phyloP scores from a whole-genome alignment of 1,284 basidiomycete genomes.

The Microbotryum saponariae region DNA sequence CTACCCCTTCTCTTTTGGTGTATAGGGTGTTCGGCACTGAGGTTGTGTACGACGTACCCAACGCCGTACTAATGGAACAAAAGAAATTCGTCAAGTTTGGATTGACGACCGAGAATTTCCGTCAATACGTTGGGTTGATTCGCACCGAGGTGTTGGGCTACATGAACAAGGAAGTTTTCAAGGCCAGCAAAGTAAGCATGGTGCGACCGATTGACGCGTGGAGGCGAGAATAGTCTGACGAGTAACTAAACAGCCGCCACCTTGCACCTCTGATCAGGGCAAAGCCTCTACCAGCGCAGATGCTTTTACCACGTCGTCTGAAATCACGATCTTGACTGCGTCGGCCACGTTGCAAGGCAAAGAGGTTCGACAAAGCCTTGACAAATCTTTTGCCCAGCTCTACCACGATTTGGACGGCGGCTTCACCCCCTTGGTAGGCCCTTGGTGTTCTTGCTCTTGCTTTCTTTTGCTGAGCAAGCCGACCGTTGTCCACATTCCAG shows the following conservation, averaged over 20 bases:
- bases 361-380: constrained; percentile 71
- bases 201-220: constrained; percentile 6
- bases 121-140: constrained; percentile 84
- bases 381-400: constrained; percentile 76
- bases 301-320: constrained; percentile 65
- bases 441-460: neutral
- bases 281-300: constrained; percentile 64
- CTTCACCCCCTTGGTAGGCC: constrained; percentile 39
- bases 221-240: neutral
- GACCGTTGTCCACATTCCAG: constrained; percentile 67
- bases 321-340: constrained; percentile 93
- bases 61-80: constrained; percentile 97
- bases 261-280: constrained; percentile 6
- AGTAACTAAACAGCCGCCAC: neutral
- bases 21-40: constrained; percentile 72
- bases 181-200: constrained; percentile 31
- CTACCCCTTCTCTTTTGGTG: neutral
- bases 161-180: constrained; percentile 27
- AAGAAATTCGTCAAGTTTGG: constrained; percentile 85
- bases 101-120: constrained; percentile 84
- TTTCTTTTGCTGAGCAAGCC: neutral
- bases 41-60: constrained; percentile 92
- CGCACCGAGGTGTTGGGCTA: constrained; percentile 56
- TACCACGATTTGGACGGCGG: constrained; percentile 83
- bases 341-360: constrained; percentile 85